Evolutionary conservation across 352 stramenopile species (phyloP), one percentile per base, ranked within the genome.

Genomic region (Hyaloperonospora arabidopsidis): DNA sequence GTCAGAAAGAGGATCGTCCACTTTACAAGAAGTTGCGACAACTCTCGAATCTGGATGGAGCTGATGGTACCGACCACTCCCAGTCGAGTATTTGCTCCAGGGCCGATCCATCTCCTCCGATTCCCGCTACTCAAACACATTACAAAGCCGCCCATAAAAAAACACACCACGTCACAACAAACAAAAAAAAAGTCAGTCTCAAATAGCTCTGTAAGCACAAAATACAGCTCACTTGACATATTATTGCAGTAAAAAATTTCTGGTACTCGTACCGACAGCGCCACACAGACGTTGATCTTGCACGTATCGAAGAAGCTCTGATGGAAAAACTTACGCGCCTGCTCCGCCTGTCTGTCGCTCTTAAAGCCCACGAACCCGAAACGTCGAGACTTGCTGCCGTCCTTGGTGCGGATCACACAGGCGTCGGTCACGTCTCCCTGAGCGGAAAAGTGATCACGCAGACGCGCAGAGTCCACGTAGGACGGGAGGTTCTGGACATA

Each of bases 261-360:
- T 53, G 41, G 12, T 6, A 29, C 35, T 43, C 64, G 49, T 68
- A 87, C 76, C 58, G 74, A 63, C 35, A 89, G 57, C 15, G 89
- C 89, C 22, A 93, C 74, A 52, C 84, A 74, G 61, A 97, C 87
- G 38, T 77, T 82, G 25, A 97, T 69, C 35, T 69, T 79, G 54
- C 76, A 88, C 29, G 89, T 97, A 59, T 96, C 86, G 13, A 98
- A 71, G 72, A 97, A 97, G 41, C 87, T 84, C 50, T 87, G 75
- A 51, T 93, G 67, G 59, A 90, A 93, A 50, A 89, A 93, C 18
- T 62, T 67, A 18, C 65, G 68, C 32, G 82, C 79, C 17, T 71
- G 55, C 40, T 72, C 55, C 1, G 82, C 76, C 67, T 93, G 82
- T 39, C 68, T 47, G 5, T 65, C 65, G 21, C 69, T 83, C 67